These are phyloP conservation scores for Sarocladiaceae sp. DNA, from an alignment of 2,329 filamentous ascomycete genomes.

Conservation along the genomic window DNA sequence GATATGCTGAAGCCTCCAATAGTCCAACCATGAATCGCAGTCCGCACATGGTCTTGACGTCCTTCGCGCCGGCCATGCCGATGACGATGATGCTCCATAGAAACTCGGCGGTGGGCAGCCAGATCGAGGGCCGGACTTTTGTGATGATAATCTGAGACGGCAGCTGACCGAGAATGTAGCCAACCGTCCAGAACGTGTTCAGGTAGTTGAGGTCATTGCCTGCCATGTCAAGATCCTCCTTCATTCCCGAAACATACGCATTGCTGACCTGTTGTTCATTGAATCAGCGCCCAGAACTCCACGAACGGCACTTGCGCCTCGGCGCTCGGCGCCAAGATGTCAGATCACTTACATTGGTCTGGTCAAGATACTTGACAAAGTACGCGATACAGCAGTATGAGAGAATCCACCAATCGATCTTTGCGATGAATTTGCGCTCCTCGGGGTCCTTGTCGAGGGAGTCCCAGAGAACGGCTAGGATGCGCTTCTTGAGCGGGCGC, in stretches of 20 bases:
- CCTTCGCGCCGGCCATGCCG: constrained; percentile 30
- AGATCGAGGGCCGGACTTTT: constrained; percentile 30
- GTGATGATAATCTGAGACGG: constrained; percentile 33
- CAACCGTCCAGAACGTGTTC: constrained; percentile 49
- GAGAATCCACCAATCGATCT: constrained; percentile 30
- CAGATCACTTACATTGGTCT: constrained; percentile 19
- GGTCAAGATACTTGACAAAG: constrained; percentile 32
- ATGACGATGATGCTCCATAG: constrained; percentile 24
- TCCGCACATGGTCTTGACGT: constrained; percentile 27
- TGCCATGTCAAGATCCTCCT: constrained; percentile 46
- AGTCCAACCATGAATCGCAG: constrained; percentile 38
- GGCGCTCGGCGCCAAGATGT: too few relatives aligned
- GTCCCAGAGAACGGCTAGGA: constrained; percentile 25
- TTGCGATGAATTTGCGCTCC: constrained; percentile 26
- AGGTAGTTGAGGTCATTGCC: constrained; percentile 50
- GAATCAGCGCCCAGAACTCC: too few relatives aligned
- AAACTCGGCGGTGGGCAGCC: constrained; percentile 30
- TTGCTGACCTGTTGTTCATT: constrained; percentile 20
- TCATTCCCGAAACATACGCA: constrained; percentile 36
- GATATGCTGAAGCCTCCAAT: constrained; percentile 29
- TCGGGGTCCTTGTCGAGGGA: constrained; percentile 27
- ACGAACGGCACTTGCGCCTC: too few relatives aligned
- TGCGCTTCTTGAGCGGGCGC: constrained; percentile 13
- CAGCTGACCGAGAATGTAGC: constrained; percentile 47
- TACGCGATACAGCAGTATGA: constrained; percentile 30